Evolutionary conservation across 768 basidiomycete genomes (phyloP).

Genomic region (Tylopilus cervinicoccineus): DNA sequence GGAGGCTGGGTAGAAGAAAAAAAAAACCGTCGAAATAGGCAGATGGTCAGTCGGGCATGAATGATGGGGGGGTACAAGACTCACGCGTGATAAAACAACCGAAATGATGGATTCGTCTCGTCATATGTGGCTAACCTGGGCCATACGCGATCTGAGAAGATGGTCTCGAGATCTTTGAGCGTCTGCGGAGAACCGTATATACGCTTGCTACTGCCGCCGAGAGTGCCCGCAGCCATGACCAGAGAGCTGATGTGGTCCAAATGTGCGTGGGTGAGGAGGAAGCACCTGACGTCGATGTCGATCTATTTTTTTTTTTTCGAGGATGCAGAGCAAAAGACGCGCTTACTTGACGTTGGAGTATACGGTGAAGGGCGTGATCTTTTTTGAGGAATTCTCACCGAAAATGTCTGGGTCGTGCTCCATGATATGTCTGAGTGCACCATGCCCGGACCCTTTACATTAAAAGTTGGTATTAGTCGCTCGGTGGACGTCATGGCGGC

Average conservation of each 20-base stretch:
- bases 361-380: constrained; percentile 22
- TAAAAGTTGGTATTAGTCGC: too few species aligned
- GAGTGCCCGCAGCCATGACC: constrained; percentile 78
- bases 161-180: constrained; percentile 61
- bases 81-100: constrained; percentile 63
- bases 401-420: constrained; percentile 54
- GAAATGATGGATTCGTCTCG: constrained; percentile 53
- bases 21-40: not conserved
- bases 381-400: constrained; percentile 20
- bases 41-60: not conserved
- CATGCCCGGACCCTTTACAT: constrained; percentile 69
- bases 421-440: constrained; percentile 66
- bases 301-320: too few species aligned
- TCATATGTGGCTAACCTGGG: constrained; percentile 79
- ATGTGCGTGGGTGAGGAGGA: constrained; percentile 85
- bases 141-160: constrained; percentile 82
- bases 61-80: constrained; percentile 24
- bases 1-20: constrained; percentile 36
- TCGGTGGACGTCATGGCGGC: not conserved
- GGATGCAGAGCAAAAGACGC: not conserved
- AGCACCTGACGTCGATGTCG: constrained; percentile 49
- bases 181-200: constrained; percentile 59
- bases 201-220: constrained; percentile 56
- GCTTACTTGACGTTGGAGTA: constrained; percentile 34
- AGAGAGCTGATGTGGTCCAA: constrained; percentile 86